Evolutionary conservation across 768 basidiomycete species (phyloP).

Genomic region (Hysterangium stoloniferum): DNA sequence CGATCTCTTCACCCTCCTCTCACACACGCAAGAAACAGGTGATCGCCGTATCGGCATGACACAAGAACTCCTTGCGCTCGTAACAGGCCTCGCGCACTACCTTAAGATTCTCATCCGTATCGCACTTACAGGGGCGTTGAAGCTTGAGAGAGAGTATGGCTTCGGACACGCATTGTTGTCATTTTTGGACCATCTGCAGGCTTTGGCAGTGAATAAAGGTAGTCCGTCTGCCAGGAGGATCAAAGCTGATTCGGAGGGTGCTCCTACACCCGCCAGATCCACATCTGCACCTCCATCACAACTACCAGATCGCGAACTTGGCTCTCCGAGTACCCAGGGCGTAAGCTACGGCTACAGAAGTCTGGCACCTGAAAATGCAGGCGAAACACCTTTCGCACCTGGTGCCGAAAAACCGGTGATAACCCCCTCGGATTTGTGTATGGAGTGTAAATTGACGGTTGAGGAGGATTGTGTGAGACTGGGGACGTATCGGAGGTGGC

Average conservation of each 20-base stretch:
- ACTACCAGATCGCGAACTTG: no score
- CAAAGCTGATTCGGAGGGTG: slow-evolving; percentile 31
- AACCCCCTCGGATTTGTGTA: slow-evolving; percentile 79
- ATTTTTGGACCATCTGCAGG: slow-evolving; percentile 89
- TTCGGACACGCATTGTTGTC: slow-evolving; percentile 77
- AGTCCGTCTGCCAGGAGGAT: slow-evolving; percentile 71
- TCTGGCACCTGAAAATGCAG: slow-evolving; percentile 84
- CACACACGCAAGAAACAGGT: slow-evolving; percentile 91
- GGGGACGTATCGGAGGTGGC: slow-evolving; percentile 97
- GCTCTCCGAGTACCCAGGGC: slow-evolving; percentile 72
- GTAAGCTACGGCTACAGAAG: slow-evolving; percentile 92
- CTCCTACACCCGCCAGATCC: slow-evolving; percentile 25
- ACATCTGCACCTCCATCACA: no score
- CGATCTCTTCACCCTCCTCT: slow-evolving; percentile 92
- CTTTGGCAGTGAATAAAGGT: slow-evolving; percentile 79
- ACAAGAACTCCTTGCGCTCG: slow-evolving; percentile 91
- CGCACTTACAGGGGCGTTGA: slow-evolving; percentile 90
- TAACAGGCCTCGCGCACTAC: slow-evolving; percentile 98
- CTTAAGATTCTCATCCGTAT: slow-evolving; percentile 99
- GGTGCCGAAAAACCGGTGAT: slow-evolving; percentile 1
- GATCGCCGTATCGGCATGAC: slow-evolving; percentile 92
- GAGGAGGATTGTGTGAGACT: slow-evolving; percentile 96
- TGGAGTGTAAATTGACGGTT: slow-evolving; percentile 81
- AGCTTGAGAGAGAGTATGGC: slow-evolving; percentile 85
- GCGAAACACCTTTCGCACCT: slow-evolving; percentile 64